Evolutionary conservation across 2,329 filamentous ascomycete species (phyloP), one percentile per base, ranked within the genome.

Genomic region (Sarocladium oryzae): DNA sequence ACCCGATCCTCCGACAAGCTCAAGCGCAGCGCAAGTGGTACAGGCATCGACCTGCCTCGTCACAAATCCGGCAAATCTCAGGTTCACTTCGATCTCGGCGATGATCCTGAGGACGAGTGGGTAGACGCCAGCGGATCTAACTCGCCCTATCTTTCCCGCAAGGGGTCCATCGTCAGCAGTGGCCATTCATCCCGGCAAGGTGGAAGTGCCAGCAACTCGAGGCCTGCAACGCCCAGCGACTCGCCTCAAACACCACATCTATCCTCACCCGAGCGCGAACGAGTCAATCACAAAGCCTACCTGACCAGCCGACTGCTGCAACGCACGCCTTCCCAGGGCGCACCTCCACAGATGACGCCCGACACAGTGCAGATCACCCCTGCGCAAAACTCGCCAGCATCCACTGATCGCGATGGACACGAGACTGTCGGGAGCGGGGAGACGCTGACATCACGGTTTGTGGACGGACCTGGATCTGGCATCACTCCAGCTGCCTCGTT

Each of bases 241-340:
- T 55, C 56, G 30, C 50, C 36, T 26, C 43, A 38, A 4, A 4
- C 35, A 20, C 20, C 49, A 32, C 46, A 24, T 21, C 54, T 57
- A 23, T 59, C 58, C 50, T 65, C 60, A 18, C 66, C 69, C 21
- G 67, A 72, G 35, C 70, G 68, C 52, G 66, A 73, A 53, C 71
- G 69, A 26, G 61, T 66, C 13, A 71, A 74, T 32, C 82, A 84
- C 60, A 84, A 81, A 54, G 79, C 83, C 58, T 80, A 84, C 54
- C 77, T 88, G 49, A 88, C 85, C 6, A 83, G 84, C 26, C 76
- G 83, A 53, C 67, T 88, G 33, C 73, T 89, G 2, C 79, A 85
- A 60, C 77, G 85, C 57, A 81, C 75, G 9, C 76, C 81, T 1
- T 82, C 82, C 6, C 74, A 81, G 55, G 75, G 78, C 55, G 77